Evolutionary conservation across 805 yeast genomes (phyloP).

Genomic region (Teunomyces kruisii): DNA sequence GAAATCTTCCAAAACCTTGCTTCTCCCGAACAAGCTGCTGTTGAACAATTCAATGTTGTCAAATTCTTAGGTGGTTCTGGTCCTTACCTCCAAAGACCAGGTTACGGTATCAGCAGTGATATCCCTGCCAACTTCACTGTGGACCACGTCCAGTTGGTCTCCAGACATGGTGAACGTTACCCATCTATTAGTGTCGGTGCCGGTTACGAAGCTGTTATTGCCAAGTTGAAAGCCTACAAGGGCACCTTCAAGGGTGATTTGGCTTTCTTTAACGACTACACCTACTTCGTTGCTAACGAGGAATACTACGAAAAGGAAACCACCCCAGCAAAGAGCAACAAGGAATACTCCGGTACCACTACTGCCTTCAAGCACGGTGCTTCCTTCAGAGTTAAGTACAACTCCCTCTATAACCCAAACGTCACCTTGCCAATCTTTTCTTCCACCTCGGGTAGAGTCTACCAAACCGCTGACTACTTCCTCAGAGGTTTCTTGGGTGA

Average conservation of each 20-base stretch:
- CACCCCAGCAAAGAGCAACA: constrained; percentile 39
- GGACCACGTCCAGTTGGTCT: constrained; percentile 67
- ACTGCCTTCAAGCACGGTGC: constrained; percentile 52
- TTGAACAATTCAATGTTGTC: constrained; percentile 25
- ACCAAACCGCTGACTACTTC: constrained; percentile 54
- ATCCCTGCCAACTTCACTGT: constrained; percentile 45
- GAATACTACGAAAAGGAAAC: constrained; percentile 51
- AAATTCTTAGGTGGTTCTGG: constrained; percentile 26
- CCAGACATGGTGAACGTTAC: constrained; percentile 80
- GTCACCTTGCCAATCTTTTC: constrained; percentile 50
- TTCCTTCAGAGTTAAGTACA: constrained; percentile 48
- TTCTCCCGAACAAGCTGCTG: constrained; percentile 25
- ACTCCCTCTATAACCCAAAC: constrained; percentile 38
- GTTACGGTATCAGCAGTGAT: constrained; percentile 25
- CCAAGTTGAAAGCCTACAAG: constrained; percentile 25
- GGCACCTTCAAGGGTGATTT: constrained; percentile 48
- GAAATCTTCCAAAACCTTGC: constrained; percentile 23
- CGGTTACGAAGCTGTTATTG: constrained; percentile 23
- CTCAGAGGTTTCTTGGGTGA: constrained; percentile 60
- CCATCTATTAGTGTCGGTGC: constrained; percentile 34
- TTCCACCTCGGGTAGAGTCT: constrained; percentile 54
- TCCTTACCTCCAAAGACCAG: constrained; percentile 26
- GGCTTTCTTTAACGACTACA: constrained; percentile 53
- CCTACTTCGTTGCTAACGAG: constrained; percentile 44
- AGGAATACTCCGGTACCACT: constrained; percentile 52